A percentile compares a stretch with the other conserved stretches of the same genome.
phyloP scores from a whole-genome alignment of 2,329 filamentous ascomycete species.

The Aspergillus sp. region DNA sequence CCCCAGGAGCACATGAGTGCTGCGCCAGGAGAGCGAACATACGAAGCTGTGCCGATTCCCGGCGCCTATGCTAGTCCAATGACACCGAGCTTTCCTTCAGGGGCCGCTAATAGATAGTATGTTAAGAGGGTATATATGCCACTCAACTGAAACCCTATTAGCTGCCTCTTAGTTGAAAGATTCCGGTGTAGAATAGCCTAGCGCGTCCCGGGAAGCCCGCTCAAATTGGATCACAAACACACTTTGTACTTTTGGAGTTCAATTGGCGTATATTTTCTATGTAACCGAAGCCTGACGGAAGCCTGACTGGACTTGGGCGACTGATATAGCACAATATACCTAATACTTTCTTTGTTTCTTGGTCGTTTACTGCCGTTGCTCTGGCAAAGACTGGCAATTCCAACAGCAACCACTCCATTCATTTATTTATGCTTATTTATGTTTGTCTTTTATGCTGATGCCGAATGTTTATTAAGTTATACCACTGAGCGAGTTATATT shows the following conservation, averaged over 20 bases:
- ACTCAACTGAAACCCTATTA: not conserved
- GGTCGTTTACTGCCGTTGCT: not conserved
- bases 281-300: not conserved
- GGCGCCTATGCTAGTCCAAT: slow-evolving; percentile 68
- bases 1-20: slow-evolving; percentile 64
- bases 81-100: slow-evolving; percentile 42
- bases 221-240: not conserved
- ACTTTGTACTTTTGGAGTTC: not conserved
- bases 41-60: slow-evolving; percentile 84
- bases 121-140: not conserved
- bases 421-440: not conserved
- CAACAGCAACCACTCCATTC: not conserved
- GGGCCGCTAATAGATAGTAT: slow-evolving; percentile 18
- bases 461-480: slow-evolving; percentile 1
- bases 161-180: not conserved
- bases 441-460: slow-evolving; percentile 2
- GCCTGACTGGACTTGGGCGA: slow-evolving; percentile 12
- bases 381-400: not conserved
- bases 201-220: not conserved
- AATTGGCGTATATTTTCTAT: not conserved
- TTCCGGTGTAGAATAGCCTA: not conserved
- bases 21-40: slow-evolving; percentile 78
- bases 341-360: slow-evolving; percentile 8
- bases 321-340: slow-evolving; percentile 14
- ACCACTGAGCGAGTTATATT: slow-evolving; percentile 7